Evolutionary conservation across 495 filamentous ascomycete species (phyloP).

Genomic region (Margaritispora aquatica): DNA sequence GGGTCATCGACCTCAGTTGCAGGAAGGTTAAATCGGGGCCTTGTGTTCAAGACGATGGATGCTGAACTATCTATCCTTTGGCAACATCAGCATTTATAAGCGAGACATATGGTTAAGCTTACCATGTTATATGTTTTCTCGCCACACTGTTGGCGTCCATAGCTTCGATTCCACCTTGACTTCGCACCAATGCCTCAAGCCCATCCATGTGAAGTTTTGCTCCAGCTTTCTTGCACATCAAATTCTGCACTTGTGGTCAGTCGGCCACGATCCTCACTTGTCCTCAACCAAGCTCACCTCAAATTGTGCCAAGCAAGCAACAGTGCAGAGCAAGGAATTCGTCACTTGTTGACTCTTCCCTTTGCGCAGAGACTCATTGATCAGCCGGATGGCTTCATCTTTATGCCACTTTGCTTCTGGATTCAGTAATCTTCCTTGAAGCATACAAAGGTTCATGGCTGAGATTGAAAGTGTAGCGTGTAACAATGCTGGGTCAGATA

Average conservation of each 20-base stretch:
- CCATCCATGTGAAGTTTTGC: conserved; percentile 6
- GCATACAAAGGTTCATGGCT: neutral
- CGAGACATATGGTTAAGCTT: neutral
- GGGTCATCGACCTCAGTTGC: neutral
- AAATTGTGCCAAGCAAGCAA: neutral
- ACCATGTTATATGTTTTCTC: neutral
- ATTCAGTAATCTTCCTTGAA: neutral
- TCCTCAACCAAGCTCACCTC: neutral
- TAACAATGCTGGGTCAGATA: conserved; percentile 2
- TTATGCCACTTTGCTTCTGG: conserved; percentile 3
- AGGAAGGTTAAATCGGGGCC: neutral
- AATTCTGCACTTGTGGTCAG: neutral
- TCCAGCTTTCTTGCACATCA: neutral
- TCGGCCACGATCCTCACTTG: neutral
- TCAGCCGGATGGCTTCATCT: neutral
- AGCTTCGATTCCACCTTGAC: conserved; percentile 2
- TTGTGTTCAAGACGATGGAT: neutral
- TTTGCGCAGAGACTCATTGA: neutral
- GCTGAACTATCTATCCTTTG: neutral
- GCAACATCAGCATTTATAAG: neutral
- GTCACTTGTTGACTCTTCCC: neutral
- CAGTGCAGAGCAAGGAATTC: neutral
- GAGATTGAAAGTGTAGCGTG: neutral
- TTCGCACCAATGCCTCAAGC: neutral
- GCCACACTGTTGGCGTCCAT: neutral